Percentiles rank a stretch among this genome's conserved stretches.
These are phyloP conservation scores for Diversispora epigaea DNA, from an alignment of 192 early-diverging fungal genomes.

Conservation along the genomic window DNA sequence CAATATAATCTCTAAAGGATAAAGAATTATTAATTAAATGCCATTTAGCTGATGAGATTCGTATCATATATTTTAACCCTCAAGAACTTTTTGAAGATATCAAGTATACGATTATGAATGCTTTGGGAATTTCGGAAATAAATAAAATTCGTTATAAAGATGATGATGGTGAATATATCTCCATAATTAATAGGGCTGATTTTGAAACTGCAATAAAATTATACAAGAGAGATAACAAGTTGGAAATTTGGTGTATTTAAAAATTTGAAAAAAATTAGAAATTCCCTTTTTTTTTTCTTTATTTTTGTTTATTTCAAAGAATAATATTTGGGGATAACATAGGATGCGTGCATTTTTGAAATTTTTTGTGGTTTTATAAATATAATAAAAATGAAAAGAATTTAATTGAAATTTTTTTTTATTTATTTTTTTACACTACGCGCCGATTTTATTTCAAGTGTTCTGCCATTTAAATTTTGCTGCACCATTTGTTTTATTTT, in stretches of 20 bases:
- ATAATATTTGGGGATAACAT: too few relatives aligned
- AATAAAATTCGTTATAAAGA: background rate
- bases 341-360: too few relatives aligned
- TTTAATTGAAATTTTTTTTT: too few relatives aligned
- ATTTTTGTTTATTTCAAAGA: too few relatives aligned
- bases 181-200: background rate
- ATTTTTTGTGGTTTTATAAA: too few relatives aligned
- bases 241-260: background rate
- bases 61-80: background rate
- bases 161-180: slow-evolving; percentile 8
- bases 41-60: background rate
- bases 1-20: background rate
- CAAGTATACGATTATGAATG: background rate
- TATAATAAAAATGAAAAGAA: too few relatives aligned
- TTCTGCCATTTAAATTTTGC: too few relatives aligned
- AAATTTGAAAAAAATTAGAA: too few relatives aligned
- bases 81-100: background rate
- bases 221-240: background rate
- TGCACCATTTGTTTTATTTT: too few relatives aligned
- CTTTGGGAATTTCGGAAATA: background rate
- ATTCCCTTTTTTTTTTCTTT: too few relatives aligned
- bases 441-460: too few relatives aligned
- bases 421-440: too few relatives aligned
- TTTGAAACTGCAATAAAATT: slow-evolving; percentile 1
- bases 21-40: slow-evolving; percentile 4